These are phyloP conservation scores for Fusarium hainanense DNA, from an alignment of 2,329 filamentous ascomycete species.

Conservation along the genomic window DNA sequence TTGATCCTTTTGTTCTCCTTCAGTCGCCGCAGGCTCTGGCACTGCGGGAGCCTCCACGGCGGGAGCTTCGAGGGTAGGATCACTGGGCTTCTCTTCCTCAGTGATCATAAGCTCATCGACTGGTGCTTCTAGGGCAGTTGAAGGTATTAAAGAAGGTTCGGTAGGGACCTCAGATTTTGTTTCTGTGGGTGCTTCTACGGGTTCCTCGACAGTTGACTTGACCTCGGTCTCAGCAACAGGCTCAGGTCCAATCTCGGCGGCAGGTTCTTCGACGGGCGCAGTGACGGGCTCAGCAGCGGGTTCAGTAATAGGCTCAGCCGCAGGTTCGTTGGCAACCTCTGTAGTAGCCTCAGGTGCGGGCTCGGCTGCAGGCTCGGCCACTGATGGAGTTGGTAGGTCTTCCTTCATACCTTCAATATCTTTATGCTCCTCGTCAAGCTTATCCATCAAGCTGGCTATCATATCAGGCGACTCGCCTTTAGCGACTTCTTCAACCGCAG, in stretches of 20 bases:
- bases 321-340: slow-evolving; percentile 1
- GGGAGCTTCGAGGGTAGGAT: slow-evolving; percentile 25
- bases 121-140: slow-evolving; percentile 9
- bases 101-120: slow-evolving; percentile 6
- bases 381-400: neutral
- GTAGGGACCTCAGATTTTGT: slow-evolving; percentile 1
- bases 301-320: neutral
- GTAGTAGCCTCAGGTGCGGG: slow-evolving; percentile 17
- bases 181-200: neutral
- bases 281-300: neutral
- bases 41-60: neutral
- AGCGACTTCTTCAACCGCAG: slow-evolving; percentile 48
- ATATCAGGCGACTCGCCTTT: slow-evolving; percentile 50
- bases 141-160: slow-evolving; percentile 22
- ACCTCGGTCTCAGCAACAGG: slow-evolving; percentile 1
- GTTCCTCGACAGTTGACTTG: neutral
- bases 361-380: slow-evolving; percentile 6
- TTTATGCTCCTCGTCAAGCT: slow-evolving; percentile 55
- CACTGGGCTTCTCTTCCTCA: slow-evolving; percentile 18
- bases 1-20: slow-evolving; percentile 23
- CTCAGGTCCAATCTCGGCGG: neutral
- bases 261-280: neutral
- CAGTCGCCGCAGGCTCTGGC: slow-evolving; percentile 2
- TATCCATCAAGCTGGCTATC: slow-evolving; percentile 59
- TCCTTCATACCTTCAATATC: slow-evolving; percentile 12